A percentile compares a stretch with the other conserved stretches of the same genome.
phyloP scores from a whole-genome alignment of 768 basidiomycete species.

The Austroboletus eburneus region DNA sequence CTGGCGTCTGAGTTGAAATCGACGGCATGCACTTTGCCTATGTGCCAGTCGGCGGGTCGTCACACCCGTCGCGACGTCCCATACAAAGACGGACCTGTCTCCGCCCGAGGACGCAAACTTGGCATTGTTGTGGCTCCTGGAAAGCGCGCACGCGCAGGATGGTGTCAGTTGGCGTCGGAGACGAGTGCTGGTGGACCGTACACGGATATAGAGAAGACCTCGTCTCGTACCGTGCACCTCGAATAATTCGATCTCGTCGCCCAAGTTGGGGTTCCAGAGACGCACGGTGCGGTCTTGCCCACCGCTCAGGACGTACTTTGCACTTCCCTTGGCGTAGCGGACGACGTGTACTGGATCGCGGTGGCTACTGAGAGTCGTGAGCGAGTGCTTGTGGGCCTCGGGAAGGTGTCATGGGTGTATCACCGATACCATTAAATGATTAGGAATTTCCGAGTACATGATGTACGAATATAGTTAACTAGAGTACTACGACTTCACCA shows the following conservation, averaged over 20 bases:
- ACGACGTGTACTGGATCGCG: slow-evolving; percentile 87
- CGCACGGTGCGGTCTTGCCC: slow-evolving; percentile 87
- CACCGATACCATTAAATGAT: neutral
- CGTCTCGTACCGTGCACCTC: slow-evolving; percentile 92
- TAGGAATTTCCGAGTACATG: neutral
- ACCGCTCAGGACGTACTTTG: slow-evolving; percentile 89
- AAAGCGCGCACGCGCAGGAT: neutral
- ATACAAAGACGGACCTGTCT: slow-evolving; percentile 88
- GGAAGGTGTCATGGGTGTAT: slow-evolving; percentile 45
- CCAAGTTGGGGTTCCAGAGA: slow-evolving; percentile 85
- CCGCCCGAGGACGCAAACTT: slow-evolving; percentile 93
- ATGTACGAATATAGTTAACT: neutral
- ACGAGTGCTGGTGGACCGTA: no score
- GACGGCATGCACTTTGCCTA: slow-evolving; percentile 86
- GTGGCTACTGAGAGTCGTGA: slow-evolving; percentile 56
- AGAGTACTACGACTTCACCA: neutral
- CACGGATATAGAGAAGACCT: slow-evolving; percentile 89
- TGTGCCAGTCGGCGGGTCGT: slow-evolving; percentile 81
- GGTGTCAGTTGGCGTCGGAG: neutral
- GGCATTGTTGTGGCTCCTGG: slow-evolving; percentile 87
- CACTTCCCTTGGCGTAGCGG: slow-evolving; percentile 84
- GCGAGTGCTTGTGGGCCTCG: slow-evolving; percentile 51
- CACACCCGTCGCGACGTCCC: slow-evolving; percentile 90
- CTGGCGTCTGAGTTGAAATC: slow-evolving; percentile 87
- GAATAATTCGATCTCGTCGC: slow-evolving; percentile 89